These are phyloP conservation scores for Immersiella caudata DNA, from an alignment of 495 filamentous ascomycete genomes.

Conservation along the genomic window DNA sequence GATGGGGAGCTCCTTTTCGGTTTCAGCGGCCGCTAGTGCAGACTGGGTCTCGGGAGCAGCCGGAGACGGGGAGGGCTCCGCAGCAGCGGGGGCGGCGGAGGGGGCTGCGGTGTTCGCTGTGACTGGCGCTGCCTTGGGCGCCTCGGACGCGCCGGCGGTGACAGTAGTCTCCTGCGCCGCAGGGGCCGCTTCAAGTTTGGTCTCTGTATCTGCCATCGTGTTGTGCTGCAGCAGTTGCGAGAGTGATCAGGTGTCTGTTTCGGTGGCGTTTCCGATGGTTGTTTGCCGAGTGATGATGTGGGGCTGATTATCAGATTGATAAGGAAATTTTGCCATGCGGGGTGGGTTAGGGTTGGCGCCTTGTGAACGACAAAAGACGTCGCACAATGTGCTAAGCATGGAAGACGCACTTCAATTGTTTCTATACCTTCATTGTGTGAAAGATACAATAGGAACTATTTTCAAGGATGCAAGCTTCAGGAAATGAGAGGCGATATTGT, in stretches of 20 bases:
- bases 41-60: not conserved
- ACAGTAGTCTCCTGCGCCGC: not conserved
- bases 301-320: not conserved
- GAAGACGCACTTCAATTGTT: no score
- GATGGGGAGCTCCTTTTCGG: slow-evolving; percentile 1
- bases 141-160: not conserved
- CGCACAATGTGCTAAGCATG: no score
- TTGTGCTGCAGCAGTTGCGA: not conserved
- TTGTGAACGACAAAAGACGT: no score
- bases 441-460: no score
- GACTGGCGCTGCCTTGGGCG: not conserved
- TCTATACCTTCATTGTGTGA: no score
- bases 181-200: not conserved
- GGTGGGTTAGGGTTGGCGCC: no score
- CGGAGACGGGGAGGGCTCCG: not conserved
- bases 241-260: not conserved
- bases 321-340: no score
- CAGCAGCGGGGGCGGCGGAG: not conserved
- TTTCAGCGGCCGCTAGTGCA: not conserved
- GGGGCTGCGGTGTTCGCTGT: not conserved
- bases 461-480: no score
- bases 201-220: not conserved
- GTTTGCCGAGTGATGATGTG: not conserved
- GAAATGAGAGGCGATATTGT: no score
- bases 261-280: not conserved